phyloP scores from a whole-genome alignment of 371 early-diverging fungal genomes.

The Cokeromyces recurvatus region DNA sequence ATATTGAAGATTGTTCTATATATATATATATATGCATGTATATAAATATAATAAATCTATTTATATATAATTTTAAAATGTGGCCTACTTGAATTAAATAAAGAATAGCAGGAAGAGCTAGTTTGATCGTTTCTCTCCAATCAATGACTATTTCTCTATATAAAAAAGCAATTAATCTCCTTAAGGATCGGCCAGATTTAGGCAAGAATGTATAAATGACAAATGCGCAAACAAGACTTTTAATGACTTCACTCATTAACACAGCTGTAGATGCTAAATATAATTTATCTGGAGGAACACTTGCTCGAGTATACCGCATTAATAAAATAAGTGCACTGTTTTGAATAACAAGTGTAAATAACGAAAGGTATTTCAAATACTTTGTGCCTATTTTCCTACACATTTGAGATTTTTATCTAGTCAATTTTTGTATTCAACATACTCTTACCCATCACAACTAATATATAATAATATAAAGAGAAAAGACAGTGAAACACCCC shows the following conservation, averaged over 20 bases:
- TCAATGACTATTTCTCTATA: slow-evolving; percentile 18
- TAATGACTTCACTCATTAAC: slow-evolving; percentile 73
- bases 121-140: slow-evolving; percentile 38
- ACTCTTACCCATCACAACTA: too few species aligned
- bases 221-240: too few species aligned
- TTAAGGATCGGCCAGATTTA: slow-evolving; percentile 13
- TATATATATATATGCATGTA: too few species aligned
- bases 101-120: slow-evolving; percentile 77
- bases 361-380: slow-evolving; percentile 57
- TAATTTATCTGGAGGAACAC: slow-evolving; percentile 25
- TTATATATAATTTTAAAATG: too few species aligned
- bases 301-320: slow-evolving; percentile 70
- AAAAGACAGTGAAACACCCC: too few species aligned
- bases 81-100: slow-evolving; percentile 80
- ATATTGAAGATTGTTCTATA: slow-evolving; percentile 85
- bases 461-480: too few species aligned
- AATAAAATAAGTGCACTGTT: slow-evolving; percentile 76
- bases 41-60: too few species aligned
- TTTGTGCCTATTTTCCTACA: too few species aligned
- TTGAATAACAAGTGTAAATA: slow-evolving; percentile 77
- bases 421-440: too few species aligned
- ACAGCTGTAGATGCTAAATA: slow-evolving; percentile 84
- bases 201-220: too few species aligned
- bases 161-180: slow-evolving; percentile 6
- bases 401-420: too few species aligned